phyloP scores from a whole-genome alignment of 805 yeast genomes.

The Candida glaebosa region DNA sequence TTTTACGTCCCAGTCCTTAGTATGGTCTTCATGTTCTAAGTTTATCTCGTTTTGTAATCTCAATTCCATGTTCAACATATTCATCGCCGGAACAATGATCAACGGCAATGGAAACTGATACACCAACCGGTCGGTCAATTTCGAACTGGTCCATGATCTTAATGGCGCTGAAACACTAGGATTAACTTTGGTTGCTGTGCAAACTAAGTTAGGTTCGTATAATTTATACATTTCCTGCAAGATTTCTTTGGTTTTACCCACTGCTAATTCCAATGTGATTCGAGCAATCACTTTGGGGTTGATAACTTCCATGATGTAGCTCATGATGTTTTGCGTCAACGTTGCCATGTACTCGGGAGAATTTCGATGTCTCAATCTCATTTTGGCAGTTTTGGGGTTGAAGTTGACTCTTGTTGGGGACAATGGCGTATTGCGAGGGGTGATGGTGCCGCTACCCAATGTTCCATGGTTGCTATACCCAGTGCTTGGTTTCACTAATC shows the following conservation, averaged over 20 bases:
- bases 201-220: constrained; percentile 58
- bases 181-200: constrained; percentile 53
- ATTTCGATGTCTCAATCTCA: constrained; percentile 35
- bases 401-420: constrained; percentile 11
- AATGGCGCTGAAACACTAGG: constrained; percentile 44
- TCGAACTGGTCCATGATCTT: constrained; percentile 57
- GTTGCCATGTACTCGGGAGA: constrained; percentile 46
- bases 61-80: constrained; percentile 51
- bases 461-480: constrained; percentile 5
- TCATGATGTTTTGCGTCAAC: constrained; percentile 49
- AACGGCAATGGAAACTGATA: constrained; percentile 63
- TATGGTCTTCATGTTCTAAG: constrained; percentile 1
- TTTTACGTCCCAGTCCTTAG: constrained; percentile 2
- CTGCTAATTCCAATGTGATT: constrained; percentile 57
- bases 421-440: constrained; percentile 8
- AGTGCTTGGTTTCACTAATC: constrained; percentile 2
- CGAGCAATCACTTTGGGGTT: constrained; percentile 46
- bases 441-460: constrained; percentile 9
- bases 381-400: constrained; percentile 21
- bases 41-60: constrained; percentile 35
- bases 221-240: constrained; percentile 57
- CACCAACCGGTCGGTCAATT: constrained; percentile 62
- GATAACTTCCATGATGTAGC: constrained; percentile 45
- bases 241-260: constrained; percentile 54
- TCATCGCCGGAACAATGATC: constrained; percentile 61